Evolutionary conservation across 495 filamentous ascomycete species (phyloP).

Genomic region (Sordaria brevicollis): DNA sequence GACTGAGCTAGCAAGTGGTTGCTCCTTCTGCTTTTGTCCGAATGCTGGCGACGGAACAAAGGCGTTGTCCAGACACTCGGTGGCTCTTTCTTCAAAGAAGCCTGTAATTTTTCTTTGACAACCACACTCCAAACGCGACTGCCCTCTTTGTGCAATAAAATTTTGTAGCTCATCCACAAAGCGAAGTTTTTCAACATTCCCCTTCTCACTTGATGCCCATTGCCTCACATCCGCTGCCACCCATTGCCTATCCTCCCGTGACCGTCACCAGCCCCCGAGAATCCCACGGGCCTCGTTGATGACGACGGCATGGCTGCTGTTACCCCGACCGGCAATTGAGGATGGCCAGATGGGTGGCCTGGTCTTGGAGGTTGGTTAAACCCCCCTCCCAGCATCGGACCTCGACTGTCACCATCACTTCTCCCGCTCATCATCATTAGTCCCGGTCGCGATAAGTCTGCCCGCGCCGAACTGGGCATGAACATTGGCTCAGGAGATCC

Average conservation of each 20-base stretch:
- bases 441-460: neutral
- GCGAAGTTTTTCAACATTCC: neutral
- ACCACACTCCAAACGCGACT: neutral
- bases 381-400: neutral
- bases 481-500: slow-evolving; percentile 1
- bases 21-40: neutral
- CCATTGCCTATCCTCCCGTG: neutral
- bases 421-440: neutral
- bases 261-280: neutral
- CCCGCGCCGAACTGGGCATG: neutral
- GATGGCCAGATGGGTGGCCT: neutral
- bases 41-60: neutral
- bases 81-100: neutral
- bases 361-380: neutral
- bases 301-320: neutral
- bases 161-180: neutral
- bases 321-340: neutral
- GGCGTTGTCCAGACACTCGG: neutral
- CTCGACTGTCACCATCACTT: neutral
- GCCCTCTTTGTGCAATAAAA: neutral
- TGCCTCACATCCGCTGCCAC: neutral
- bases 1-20: neutral
- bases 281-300: neutral
- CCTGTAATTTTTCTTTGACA: neutral
- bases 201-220: neutral